These are phyloP conservation scores for Echinosophora koreensis DNA, from an alignment of 306 rosid genomes.

Conservation along the genomic window DNA sequence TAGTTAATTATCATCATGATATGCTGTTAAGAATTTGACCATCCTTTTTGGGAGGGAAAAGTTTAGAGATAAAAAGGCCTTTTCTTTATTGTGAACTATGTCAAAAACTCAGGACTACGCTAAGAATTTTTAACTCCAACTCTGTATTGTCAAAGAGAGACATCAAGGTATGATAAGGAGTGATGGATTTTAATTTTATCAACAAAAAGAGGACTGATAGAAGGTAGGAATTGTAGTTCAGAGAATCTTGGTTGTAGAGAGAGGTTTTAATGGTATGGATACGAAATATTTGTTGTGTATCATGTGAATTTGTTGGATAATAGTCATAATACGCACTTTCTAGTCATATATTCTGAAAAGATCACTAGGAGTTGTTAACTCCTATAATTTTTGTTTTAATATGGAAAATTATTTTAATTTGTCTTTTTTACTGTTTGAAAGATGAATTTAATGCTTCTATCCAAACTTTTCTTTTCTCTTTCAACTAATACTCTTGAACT, in stretches of 20 bases:
- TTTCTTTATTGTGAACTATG: background rate
- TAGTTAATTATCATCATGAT: background rate
- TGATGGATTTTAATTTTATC: too few species aligned
- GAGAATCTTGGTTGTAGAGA: too few species aligned
- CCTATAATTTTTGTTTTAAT: background rate
- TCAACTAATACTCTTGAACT: background rate
- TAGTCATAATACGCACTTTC: too few species aligned
- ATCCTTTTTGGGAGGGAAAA: background rate
- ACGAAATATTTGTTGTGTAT: too few species aligned
- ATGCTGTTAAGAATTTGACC: slow-evolving; percentile 2
- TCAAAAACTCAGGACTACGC: background rate
- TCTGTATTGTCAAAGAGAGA: too few species aligned
- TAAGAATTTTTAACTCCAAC: background rate
- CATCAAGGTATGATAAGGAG: too few species aligned
- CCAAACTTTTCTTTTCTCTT: background rate
- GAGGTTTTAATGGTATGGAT: too few species aligned
- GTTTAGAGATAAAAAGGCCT: background rate
- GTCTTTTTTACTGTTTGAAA: background rate
- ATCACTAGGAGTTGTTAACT: background rate
- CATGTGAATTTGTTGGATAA: too few species aligned
- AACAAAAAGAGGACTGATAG: too few species aligned
- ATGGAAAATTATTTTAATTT: background rate
- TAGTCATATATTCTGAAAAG: background rate
- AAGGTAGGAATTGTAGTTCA: too few species aligned
- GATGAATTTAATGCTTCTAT: background rate